phyloP scores from a whole-genome alignment of 495 filamentous ascomycete genomes.

The Aspergillus affinis region DNA sequence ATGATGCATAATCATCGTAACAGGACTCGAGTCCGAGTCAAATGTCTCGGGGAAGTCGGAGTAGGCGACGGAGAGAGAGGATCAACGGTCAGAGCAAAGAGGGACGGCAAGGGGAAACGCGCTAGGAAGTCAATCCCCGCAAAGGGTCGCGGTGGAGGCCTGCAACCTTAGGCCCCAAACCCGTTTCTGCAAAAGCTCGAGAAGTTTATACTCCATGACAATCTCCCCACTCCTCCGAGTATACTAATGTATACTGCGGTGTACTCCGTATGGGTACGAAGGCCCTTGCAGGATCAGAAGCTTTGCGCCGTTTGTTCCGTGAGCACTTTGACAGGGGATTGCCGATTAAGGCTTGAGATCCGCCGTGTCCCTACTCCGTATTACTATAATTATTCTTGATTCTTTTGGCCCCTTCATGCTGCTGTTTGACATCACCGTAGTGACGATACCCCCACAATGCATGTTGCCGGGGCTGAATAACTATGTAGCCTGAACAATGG shows the following conservation, averaged over 20 bases:
- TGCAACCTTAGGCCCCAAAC: no score
- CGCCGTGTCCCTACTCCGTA: not conserved
- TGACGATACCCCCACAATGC: not conserved
- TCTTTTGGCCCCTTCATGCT: not conserved
- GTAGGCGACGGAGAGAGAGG: not conserved
- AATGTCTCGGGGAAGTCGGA: not conserved
- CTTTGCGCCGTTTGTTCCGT: not conserved
- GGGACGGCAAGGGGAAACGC: not conserved
- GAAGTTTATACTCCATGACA: not conserved
- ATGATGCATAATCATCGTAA: no score
- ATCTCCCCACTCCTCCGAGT: no score
- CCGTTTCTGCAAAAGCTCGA: no score
- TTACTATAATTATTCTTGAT: no score
- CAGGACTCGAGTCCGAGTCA: not conserved
- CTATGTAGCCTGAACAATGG: not conserved
- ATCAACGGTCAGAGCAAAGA: not conserved
- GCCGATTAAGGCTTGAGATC: not conserved
- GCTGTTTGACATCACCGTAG: not conserved
- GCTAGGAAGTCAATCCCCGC: not conserved
- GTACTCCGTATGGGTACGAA: not conserved
- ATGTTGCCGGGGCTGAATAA: not conserved
- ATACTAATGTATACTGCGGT: no score
- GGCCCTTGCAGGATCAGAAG: not conserved
- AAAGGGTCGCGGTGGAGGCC: no score
- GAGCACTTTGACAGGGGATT: not conserved